Evolutionary conservation across 2,329 filamentous ascomycete genomes (phyloP).

Genomic region (Rutstroemia sydowiana): DNA sequence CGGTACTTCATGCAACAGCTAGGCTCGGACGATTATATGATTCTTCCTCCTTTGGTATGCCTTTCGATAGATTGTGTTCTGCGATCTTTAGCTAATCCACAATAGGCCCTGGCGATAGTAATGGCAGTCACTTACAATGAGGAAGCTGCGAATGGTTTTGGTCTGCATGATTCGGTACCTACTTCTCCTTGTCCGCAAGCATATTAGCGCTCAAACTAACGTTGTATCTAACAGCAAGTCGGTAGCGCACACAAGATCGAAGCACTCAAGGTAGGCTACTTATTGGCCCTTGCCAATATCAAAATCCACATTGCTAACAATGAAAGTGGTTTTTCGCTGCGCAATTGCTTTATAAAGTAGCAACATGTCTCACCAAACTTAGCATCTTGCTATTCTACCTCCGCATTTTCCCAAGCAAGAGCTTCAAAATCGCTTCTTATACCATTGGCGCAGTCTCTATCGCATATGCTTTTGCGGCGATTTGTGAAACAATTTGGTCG

Average conservation of each 20-base stretch:
- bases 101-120: not conserved
- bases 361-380: constrained; percentile 17
- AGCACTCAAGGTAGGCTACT: not conserved
- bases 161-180: not conserved
- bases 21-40: not conserved
- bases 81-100: not conserved
- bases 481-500: constrained; percentile 4
- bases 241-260: not conserved
- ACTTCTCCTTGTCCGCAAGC: not conserved
- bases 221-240: not conserved
- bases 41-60: not conserved
- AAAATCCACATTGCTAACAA: not conserved
- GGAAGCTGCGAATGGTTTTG: not conserved
- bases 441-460: not conserved
- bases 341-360: constrained; percentile 17
- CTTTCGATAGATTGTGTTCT: not conserved
- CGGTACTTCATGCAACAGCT: not conserved
- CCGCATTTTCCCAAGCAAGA: constrained; percentile 2
- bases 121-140: constrained; percentile 1
- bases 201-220: not conserved
- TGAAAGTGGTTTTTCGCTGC: constrained; percentile 18
- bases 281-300: not conserved
- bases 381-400: constrained; percentile 8
- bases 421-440: constrained; percentile 4
- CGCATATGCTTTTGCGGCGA: constrained; percentile 8